phyloP scores from a whole-genome alignment of 2,329 filamentous ascomycete species.

The Diaporthe humulicola region DNA sequence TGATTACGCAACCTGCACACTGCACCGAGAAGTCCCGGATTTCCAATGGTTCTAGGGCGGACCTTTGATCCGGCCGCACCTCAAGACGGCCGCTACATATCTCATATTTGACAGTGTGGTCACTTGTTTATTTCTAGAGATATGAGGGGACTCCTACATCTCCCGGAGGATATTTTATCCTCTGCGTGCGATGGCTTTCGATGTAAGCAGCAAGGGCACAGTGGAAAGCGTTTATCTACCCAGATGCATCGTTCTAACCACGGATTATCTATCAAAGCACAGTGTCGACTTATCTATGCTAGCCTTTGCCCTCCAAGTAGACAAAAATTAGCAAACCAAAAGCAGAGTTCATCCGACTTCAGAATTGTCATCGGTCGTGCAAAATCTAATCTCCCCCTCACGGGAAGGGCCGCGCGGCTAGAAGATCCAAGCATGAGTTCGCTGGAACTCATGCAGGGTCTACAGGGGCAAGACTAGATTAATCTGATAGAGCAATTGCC shows the following conservation, averaged over 20 bases:
- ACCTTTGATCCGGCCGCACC: too few species aligned
- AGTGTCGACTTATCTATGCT: too few species aligned
- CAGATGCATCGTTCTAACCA: neutral
- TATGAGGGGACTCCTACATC: neutral
- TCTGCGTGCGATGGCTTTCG: neutral
- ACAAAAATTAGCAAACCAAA: neutral
- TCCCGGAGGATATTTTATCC: neutral
- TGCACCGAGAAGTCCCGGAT: neutral
- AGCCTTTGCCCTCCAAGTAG: neutral
- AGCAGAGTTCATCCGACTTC: neutral
- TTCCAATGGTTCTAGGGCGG: neutral
- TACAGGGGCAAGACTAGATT: neutral
- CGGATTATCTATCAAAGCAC: neutral
- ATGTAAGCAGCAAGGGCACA: neutral
- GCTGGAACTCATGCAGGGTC: neutral
- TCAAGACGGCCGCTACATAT: neutral
- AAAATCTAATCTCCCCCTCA: neutral
- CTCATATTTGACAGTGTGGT: neutral
- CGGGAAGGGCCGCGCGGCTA: neutral
- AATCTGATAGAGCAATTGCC: neutral
- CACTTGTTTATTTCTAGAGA: neutral
- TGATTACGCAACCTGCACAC: constrained; percentile 17
- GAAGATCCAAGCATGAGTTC: neutral
- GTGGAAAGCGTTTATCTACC: neutral
- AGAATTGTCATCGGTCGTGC: neutral